These are phyloP conservation scores for Tolypocladium pustulatum DNA, from an alignment of 2,329 filamentous ascomycete species.

Conservation along the genomic window DNA sequence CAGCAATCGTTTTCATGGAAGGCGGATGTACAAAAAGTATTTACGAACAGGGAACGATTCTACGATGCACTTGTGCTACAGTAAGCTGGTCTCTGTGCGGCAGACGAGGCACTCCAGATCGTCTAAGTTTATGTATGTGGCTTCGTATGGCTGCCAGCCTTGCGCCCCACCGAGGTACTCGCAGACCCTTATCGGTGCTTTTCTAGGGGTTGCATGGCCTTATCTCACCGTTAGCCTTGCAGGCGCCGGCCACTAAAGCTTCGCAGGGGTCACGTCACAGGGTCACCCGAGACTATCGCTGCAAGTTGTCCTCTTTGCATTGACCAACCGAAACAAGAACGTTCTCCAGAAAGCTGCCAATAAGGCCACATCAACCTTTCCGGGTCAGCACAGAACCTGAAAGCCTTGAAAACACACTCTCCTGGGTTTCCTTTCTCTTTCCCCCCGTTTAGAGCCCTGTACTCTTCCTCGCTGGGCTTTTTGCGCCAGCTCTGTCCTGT, in stretches of 20 bases:
- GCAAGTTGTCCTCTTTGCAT: conserved; percentile 26
- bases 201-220: background rate
- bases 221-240: conserved; percentile 8
- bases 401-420: background rate
- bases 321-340: background rate
- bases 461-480: background rate
- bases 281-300: conserved; percentile 6
- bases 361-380: conserved; percentile 26
- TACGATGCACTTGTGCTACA: background rate
- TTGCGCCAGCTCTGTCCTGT: background rate
- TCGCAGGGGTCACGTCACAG: conserved; percentile 1
- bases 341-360: conserved; percentile 9
- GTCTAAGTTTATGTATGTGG: background rate
- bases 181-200: conserved; percentile 5
- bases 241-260: background rate
- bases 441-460: background rate
- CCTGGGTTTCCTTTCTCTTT: conserved; percentile 5
- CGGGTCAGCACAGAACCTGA: background rate
- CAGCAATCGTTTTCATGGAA: background rate
- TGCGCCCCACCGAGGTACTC: background rate
- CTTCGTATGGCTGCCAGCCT: background rate
- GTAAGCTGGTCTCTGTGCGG: background rate
- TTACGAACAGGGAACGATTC: background rate
- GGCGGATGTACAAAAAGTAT: conserved; percentile 1
- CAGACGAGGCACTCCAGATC: background rate